Evolutionary conservation across 1,284 basidiomycete species (phyloP), one percentile per base, ranked within the genome.

Genomic region (Cryptococcus jaspeensis): DNA sequence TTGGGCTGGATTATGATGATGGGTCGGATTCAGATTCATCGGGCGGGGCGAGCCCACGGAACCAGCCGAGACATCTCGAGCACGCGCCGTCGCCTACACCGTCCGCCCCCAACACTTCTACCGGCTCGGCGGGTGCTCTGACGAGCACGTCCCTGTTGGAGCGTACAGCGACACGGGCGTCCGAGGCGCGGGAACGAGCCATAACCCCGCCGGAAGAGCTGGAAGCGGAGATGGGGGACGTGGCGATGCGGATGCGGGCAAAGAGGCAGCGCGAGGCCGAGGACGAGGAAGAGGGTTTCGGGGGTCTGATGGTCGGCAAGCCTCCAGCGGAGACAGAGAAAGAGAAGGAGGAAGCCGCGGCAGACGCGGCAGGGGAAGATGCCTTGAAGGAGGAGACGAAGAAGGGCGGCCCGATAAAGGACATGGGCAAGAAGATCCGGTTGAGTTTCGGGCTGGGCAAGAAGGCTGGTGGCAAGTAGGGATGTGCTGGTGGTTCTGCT

Each of bases 261-360:
- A 92, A 92, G 76, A 83, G 90, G 51, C 80, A 84, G 65, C 80
- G 89, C 41, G 72, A 78, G 67, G 45, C 23, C 23, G 83, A 83
- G 11, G 85, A 86, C 18, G 88, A 90, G 15, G 88, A 90, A 20
- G 89, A 89, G 48, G 87, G 71, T 40, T 64, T 74, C 59, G 56
- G 64, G 36, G 58, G 71, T 37, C 41, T 72, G 36, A 44, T 67
- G 16, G 61, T 55, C 18, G 62, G 64, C 46, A 54, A 41, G n/a
- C 51, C 39, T 18, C 15, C 52, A 2, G 38, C 47, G 36, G 49
- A 39, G n/a, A 41, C 23, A 28, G 28, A 45, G 13, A 28, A 51
- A 15, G 37, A 44, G 4, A 51, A 5, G 22, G 23, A 47, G 18
- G 48, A 28, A n/a, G 7, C 16, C 11, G 23, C 32, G 15, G 41